Evolutionary conservation across 768 basidiomycete genomes (phyloP), one percentile per base, ranked within the genome.

Genomic region (Psilocybe tampanensis): DNA sequence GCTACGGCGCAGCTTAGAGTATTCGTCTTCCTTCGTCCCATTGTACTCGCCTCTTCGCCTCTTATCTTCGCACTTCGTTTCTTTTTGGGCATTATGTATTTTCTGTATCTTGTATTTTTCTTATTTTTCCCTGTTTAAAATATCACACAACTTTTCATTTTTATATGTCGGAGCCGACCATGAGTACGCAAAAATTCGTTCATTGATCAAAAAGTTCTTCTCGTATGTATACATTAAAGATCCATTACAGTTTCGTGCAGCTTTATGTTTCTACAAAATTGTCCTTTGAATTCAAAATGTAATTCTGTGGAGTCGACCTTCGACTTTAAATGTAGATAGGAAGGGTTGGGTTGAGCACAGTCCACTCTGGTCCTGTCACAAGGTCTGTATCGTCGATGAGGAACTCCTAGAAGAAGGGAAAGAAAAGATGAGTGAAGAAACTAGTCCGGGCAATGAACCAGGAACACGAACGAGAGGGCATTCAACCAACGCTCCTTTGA

Each of bases 361-460:
- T 75, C 92, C 92, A 94, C 53, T 90, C 87, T 1, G 85, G 76
- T 0, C 87, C 88, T 58, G 80, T 80, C 11, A 85, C 83, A 47
- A 94, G 84, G 1, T 83, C 84, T 62, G 84, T 86, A 60, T 93
- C 83, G 57, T 92, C 91, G 47, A 91, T 90, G 47, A 95, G 76
- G 80, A 94, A 95, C 69, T 94, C 88, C 90, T 92, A 63, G 3
- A 19, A n/a, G n/a, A n/a, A n/a, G n/a, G n/a, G n/a, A n/a, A 56
- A 32, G 59, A 64, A 29, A 48, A 29, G 44, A 52, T 56, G 12
- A 18, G 54, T 47, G 19, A 26, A 43, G 43, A 52, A n/a, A 51
- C 43, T 50, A 9, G 22, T 13, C 1, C 11, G 55, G 22, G 7
- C 3, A 15, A 15, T 39, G 7, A 39, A n/a, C 12, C 6, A 39